Conservation (phyloP, 257 asterid species). For the Ligustrum vulgare region DNA sequence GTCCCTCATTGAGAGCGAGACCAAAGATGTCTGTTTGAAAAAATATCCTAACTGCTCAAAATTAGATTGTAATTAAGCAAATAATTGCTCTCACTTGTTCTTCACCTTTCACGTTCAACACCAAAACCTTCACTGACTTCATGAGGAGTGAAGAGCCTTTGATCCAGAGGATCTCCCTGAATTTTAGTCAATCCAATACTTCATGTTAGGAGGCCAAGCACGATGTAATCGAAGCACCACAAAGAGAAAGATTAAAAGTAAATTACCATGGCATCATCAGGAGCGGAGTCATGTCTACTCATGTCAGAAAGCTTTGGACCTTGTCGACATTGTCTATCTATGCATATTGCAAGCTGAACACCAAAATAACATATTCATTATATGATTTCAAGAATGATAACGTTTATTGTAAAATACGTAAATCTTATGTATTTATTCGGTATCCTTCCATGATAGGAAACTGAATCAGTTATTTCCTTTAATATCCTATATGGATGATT, state of each 20-base stretch:
- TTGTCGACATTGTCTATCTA: constrained; percentile 50
- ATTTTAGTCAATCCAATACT: constrained; percentile 23
- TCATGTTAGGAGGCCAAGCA: constrained; percentile 19
- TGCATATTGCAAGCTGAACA: constrained; percentile 84
- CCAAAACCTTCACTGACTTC: constrained; percentile 35
- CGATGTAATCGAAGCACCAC: constrained; percentile 22
- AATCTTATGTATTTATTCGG: no score
- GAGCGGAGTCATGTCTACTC: constrained; percentile 33
- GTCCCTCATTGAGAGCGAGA: constrained; percentile 5
- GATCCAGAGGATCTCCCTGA: constrained; percentile 47
- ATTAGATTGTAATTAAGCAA: constrained; percentile 24
- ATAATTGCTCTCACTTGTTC: constrained; percentile 40
- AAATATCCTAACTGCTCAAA: constrained; percentile 5
- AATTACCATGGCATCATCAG: constrained; percentile 37
- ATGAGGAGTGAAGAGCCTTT: constrained; percentile 37
- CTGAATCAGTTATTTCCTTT: no score
- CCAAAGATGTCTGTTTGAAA: constrained; percentile 3
- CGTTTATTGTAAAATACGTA: no score
- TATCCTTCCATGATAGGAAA: no score
- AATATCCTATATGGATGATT: no score
- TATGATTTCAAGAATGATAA: constrained; percentile 6
- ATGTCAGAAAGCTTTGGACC: constrained; percentile 39
- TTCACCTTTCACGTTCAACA: constrained; percentile 61
- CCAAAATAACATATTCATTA: constrained; percentile 21
- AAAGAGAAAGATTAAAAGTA: constrained; percentile 27